phyloP scores from a whole-genome alignment of 805 yeast species.

The Candida orba region DNA sequence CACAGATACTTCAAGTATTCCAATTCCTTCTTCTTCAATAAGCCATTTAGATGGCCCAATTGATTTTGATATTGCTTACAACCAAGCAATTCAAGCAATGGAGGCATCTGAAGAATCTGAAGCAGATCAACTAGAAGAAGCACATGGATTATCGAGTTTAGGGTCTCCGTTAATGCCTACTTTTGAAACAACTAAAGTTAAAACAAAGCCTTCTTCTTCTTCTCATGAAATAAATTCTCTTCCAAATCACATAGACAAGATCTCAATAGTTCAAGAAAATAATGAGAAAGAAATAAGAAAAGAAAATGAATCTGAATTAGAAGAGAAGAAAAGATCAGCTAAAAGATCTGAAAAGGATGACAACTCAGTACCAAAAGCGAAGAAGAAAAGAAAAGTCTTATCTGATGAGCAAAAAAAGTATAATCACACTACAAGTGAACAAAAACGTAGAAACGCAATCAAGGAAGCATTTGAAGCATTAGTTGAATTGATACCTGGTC shows the following conservation, averaged over 20 bases:
- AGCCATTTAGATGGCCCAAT: neutral
- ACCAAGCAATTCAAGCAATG: constrained; percentile 1
- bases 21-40: neutral
- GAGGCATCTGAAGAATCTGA: neutral
- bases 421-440: constrained; percentile 23
- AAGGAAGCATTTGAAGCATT: constrained; percentile 20
- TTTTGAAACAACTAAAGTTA: neutral
- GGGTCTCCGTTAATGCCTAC: constrained; percentile 1
- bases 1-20: neutral
- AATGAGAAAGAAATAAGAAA: neutral
- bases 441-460: constrained; percentile 19
- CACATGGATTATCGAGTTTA: neutral
- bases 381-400: constrained; percentile 15
- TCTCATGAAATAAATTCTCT: too few species aligned
- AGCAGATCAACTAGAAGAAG: neutral
- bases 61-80: constrained; percentile 1
- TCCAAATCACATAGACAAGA: too few species aligned
- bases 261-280: neutral
- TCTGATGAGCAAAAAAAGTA: constrained; percentile 22
- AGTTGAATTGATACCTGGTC: constrained; percentile 14
- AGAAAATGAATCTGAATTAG: neutral
- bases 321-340: constrained; percentile 1
- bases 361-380: too few species aligned
- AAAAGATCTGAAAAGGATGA: neutral
- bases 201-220: too few species aligned